Conservation (phyloP, 345 rosid genomes). For the Gossypium mustelinum region DNA sequence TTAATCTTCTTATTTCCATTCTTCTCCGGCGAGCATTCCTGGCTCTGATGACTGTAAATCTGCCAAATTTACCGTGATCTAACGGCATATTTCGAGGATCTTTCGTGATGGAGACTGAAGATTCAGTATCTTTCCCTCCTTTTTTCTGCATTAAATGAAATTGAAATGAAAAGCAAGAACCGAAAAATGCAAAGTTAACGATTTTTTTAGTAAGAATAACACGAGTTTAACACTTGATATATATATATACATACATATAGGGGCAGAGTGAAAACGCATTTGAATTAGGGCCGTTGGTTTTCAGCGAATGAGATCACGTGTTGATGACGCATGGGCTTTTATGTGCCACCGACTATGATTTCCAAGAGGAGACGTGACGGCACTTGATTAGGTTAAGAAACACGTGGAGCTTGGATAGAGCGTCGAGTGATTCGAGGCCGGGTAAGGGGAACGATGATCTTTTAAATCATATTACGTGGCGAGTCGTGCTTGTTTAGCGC, state of each 20-base stretch:
- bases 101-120: not conserved
- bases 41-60: slow-evolving; percentile 17
- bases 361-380: slow-evolving; percentile 33
- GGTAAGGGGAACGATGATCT: not conserved
- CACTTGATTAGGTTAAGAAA: not conserved
- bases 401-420: slow-evolving; percentile 42
- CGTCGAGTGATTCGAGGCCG: not conserved
- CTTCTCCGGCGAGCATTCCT: slow-evolving; percentile 32
- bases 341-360: slow-evolving; percentile 14
- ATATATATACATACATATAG: not conserved
- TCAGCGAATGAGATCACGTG: slow-evolving; percentile 1
- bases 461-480: slow-evolving; percentile 31
- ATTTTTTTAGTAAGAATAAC: no score
- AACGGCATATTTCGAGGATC: slow-evolving; percentile 1
- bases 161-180: not conserved
- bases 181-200: not conserved
- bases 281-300: slow-evolving; percentile 21
- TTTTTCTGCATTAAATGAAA: slow-evolving; percentile 13
- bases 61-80: slow-evolving; percentile 13
- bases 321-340: slow-evolving; percentile 35
- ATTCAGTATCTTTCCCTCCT: not conserved
- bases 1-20: slow-evolving; percentile 24
- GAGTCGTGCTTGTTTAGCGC: slow-evolving; percentile 1
- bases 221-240: not conserved
- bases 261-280: slow-evolving; percentile 6